Evolutionary conservation across 306 rosid genomes (phyloP).

Genomic region (Glycyrrhiza uralensis): DNA sequence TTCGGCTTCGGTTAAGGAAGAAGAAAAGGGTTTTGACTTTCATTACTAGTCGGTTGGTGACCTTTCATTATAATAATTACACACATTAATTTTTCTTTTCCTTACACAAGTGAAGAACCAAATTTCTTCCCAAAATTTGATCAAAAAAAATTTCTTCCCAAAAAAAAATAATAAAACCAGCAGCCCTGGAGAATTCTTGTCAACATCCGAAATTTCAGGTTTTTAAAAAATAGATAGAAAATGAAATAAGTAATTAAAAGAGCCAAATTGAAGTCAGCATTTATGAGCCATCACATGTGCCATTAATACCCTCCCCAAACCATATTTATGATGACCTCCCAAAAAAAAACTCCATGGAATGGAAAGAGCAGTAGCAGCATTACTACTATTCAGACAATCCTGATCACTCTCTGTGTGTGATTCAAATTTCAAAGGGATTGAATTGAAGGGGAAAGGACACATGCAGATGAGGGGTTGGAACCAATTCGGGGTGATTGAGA

Average conservation of each 20-base stretch:
- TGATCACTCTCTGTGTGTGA: slow-evolving; percentile 15
- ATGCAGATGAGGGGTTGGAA: slow-evolving; percentile 43
- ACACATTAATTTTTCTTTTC: neutral
- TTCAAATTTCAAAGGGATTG: neutral
- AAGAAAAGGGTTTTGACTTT: neutral
- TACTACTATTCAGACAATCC: slow-evolving; percentile 3
- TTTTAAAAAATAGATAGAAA: neutral
- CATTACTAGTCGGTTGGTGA: neutral
- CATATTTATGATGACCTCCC: slow-evolving; percentile 34
- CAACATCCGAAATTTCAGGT: neutral
- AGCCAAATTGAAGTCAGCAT: slow-evolving; percentile 43
- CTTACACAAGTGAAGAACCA: neutral
- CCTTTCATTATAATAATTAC: neutral
- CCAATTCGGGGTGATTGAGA: slow-evolving; percentile 58
- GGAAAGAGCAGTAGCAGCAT: slow-evolving; percentile 18
- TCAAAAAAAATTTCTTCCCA: neutral
- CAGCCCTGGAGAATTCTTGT: neutral
- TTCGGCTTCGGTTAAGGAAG: neutral
- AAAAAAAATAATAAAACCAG: neutral
- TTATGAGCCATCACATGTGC: slow-evolving; percentile 66
- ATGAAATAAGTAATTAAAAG: neutral
- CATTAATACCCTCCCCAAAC: slow-evolving; percentile 41
- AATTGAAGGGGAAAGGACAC: neutral
- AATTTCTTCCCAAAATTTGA: neutral
- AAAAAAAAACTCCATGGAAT: slow-evolving; percentile 17